These are phyloP conservation scores for Epichloe elymi DNA, from an alignment of 2,329 filamentous ascomycete species.

Conservation along the genomic window DNA sequence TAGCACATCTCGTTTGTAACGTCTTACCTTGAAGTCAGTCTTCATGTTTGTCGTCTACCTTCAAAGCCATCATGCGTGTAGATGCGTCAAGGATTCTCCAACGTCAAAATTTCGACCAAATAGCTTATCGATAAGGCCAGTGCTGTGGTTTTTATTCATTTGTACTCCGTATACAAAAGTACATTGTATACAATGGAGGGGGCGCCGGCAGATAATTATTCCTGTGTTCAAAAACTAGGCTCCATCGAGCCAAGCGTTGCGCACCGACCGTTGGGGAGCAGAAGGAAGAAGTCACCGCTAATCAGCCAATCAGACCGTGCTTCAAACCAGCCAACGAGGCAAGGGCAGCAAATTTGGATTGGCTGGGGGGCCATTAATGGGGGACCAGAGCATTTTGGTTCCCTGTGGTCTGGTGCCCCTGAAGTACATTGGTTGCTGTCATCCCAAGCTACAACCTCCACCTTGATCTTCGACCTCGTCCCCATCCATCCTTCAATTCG, in stretches of 20 bases:
- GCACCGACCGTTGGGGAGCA: conserved; percentile 9
- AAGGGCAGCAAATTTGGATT: conserved; percentile 4
- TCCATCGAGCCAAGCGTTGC: conserved; percentile 8
- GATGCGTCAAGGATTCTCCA: conserved; percentile 7
- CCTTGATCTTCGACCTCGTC: neutral
- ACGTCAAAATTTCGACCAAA: conserved; percentile 18
- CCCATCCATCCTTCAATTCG: conserved; percentile 6
- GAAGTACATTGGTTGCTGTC: conserved; percentile 13
- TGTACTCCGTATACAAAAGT: neutral
- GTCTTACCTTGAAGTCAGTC: conserved; percentile 86
- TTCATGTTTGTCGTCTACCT: conserved; percentile 57
- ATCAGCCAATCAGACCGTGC: neutral
- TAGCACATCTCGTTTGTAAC: neutral
- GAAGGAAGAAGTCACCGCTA: neutral
- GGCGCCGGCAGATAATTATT: too few relatives aligned
- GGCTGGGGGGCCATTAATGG: too few relatives aligned
- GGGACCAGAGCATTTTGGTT: neutral
- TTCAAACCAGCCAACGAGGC: conserved; percentile 9
- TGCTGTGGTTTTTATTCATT: neutral
- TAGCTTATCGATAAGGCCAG: conserved; percentile 12
- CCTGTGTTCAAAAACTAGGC: conserved; percentile 1
- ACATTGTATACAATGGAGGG: too few relatives aligned
- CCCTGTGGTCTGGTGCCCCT: conserved; percentile 19
- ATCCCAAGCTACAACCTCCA: conserved; percentile 5
- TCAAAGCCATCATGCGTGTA: conserved; percentile 14